phyloP scores from a whole-genome alignment of 2,329 filamentous ascomycete genomes.

The Dactylella cylindrospora region DNA sequence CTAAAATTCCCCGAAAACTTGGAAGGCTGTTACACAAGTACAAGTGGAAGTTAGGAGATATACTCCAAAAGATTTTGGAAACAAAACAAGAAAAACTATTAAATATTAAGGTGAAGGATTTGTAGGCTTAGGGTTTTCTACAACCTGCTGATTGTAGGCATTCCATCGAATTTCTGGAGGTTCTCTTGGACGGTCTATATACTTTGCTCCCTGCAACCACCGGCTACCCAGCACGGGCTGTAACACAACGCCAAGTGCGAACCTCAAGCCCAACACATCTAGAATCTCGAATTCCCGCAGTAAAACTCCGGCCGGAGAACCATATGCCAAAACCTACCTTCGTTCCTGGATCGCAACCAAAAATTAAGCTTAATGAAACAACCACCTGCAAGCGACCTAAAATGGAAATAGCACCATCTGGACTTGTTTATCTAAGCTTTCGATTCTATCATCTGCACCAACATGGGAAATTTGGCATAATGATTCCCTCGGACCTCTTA shows the following conservation, averaged over 20 bases:
- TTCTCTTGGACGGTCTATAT: slow-evolving; percentile 28
- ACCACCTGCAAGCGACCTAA: slow-evolving; percentile 10
- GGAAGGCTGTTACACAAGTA: no score
- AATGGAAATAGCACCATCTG: slow-evolving; percentile 32
- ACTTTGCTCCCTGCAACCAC: no score
- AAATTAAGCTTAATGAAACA: neutral
- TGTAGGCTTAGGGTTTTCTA: no score
- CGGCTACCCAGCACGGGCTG: slow-evolving; percentile 1
- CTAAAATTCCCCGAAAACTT: no score
- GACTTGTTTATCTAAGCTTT: slow-evolving; percentile 9
- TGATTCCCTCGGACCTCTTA: neutral
- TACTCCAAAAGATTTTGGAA: no score
- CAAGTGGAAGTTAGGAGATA: no score
- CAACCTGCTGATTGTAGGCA: no score
- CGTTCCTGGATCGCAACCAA: slow-evolving; percentile 6
- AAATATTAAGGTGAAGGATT: no score
- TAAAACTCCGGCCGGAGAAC: slow-evolving; percentile 5
- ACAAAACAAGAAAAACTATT: no score
- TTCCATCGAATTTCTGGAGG: no score
- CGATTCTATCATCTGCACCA: neutral
- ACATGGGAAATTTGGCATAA: slow-evolving; percentile 36
- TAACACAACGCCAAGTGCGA: slow-evolving; percentile 16
- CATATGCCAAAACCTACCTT: no score
- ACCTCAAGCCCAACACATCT: slow-evolving; percentile 39
- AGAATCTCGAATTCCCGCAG: no score